Evolutionary conservation across 2,329 filamentous ascomycete species (phyloP).

Genomic region (Nothopassalora personata): DNA sequence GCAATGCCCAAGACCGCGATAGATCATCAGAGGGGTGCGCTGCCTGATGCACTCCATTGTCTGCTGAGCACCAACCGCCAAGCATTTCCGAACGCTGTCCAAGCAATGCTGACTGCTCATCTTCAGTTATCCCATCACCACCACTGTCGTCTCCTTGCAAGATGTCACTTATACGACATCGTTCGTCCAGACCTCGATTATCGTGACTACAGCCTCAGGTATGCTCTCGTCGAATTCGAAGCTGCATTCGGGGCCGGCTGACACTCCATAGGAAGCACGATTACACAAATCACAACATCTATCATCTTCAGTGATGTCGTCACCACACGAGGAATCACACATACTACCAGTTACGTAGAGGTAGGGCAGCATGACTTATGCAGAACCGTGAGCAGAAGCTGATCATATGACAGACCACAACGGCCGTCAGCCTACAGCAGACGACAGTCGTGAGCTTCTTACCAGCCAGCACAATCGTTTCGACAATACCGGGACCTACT

Average conservation of each 20-base stretch:
- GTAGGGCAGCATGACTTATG: not conserved
- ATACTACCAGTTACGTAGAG: not conserved
- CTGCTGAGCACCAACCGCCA: not conserved
- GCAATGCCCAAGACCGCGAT: not conserved
- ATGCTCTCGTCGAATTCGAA: not conserved
- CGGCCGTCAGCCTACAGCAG: not conserved
- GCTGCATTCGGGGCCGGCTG: not conserved
- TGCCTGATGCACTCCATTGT: not conserved
- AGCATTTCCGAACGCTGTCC: not conserved
- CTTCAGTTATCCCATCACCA: not conserved
- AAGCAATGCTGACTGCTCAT: not conserved
- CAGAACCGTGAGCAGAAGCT: not conserved
- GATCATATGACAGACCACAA: not conserved
- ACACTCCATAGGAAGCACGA: not conserved
- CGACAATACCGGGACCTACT: not conserved
- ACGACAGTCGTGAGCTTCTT: not conserved
- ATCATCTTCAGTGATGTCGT: not conserved
- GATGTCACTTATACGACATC: not conserved
- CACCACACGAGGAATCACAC: not conserved
- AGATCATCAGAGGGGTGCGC: not conserved
- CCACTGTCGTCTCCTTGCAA: not conserved
- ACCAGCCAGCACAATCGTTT: not conserved
- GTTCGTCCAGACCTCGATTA: not conserved
- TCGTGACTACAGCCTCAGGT: not conserved
- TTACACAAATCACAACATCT: not conserved